A percentile compares a stretch with the other conserved stretches of the same genome.
phyloP scores from a whole-genome alignment of 495 filamentous ascomycete genomes.

The Trichocladium uniseriatum region DNA sequence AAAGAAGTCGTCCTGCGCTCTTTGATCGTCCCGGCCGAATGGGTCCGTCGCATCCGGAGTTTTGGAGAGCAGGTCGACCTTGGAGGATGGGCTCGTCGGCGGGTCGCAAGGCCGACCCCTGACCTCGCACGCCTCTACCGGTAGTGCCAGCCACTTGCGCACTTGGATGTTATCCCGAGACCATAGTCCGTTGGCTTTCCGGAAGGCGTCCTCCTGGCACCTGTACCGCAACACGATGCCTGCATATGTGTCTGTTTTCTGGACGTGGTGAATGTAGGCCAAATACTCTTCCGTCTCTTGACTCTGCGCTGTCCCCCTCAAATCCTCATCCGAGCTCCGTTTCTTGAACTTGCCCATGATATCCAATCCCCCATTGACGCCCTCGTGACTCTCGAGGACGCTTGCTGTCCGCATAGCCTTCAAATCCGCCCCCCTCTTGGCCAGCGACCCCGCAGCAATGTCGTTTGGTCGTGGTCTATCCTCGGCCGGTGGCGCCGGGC shows the following conservation, averaged over 20 bases:
- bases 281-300: slow-evolving; percentile 54
- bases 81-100: slow-evolving; percentile 23
- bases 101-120: slow-evolving; percentile 58
- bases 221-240: slow-evolving; percentile 85
- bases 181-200: slow-evolving; percentile 89
- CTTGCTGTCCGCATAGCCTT: slow-evolving; percentile 40
- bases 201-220: slow-evolving; percentile 66
- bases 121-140: slow-evolving; percentile 80
- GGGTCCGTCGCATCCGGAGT: slow-evolving; percentile 32
- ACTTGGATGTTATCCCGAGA: slow-evolving; percentile 81
- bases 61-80: slow-evolving; percentile 38
- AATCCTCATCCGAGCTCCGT: slow-evolving; percentile 43
- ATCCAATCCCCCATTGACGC: slow-evolving; percentile 40
- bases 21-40: slow-evolving; percentile 14
- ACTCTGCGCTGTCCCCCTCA: slow-evolving; percentile 17
- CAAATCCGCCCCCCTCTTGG: slow-evolving; percentile 38
- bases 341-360: slow-evolving; percentile 42
- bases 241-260: slow-evolving; percentile 71
- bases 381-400: slow-evolving; percentile 44
- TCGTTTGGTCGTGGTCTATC: slow-evolving; percentile 30
- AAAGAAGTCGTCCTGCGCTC: slow-evolving; percentile 30
- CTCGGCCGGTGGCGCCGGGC: slow-evolving; percentile 30
- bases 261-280: slow-evolving; percentile 85
- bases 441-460: slow-evolving; percentile 41
- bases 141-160: slow-evolving; percentile 70